Conservation (phyloP, 1,284 basidiomycete species). For the Fomes fomentarius region DNA sequence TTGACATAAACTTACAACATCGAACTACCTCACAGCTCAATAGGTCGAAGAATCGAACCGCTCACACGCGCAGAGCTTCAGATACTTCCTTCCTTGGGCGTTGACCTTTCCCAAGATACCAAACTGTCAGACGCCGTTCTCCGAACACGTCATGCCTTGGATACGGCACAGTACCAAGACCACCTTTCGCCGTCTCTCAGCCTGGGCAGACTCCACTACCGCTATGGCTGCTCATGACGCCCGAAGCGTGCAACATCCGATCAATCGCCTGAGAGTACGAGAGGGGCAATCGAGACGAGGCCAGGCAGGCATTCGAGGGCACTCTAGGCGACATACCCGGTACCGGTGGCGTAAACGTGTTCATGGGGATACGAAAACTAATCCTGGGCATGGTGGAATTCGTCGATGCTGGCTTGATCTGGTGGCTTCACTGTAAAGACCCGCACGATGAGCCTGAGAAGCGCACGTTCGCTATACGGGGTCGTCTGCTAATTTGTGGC, state of each 20-base stretch:
- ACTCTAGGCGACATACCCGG: neutral
- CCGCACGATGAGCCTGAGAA: conserved; percentile 13
- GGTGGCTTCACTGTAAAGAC: conserved; percentile 33
- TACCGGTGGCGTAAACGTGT: conserved; percentile 30
- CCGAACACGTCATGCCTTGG: conserved; percentile 30
- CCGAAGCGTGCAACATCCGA: neutral
- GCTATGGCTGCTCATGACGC: conserved; percentile 5
- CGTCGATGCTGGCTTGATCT: conserved; percentile 27
- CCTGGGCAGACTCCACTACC: conserved; percentile 19
- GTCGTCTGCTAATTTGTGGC: conserved; percentile 15
- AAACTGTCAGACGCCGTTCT: conserved; percentile 31
- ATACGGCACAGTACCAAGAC: conserved; percentile 27
- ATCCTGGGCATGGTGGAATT: conserved; percentile 32
- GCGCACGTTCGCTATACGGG: conserved; percentile 34
- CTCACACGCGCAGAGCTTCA: too few relatives aligned
- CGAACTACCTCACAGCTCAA: too few relatives aligned
- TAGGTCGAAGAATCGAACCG: too few relatives aligned
- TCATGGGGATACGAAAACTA: conserved; percentile 39
- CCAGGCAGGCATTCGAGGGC: neutral
- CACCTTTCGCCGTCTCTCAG: conserved; percentile 14
- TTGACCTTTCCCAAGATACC: conserved; percentile 30
- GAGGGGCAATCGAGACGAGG: conserved; percentile 18
- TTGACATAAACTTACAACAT: too few relatives aligned
- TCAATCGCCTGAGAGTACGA: neutral
- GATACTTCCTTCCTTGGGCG: conserved; percentile 20